Evolutionary conservation across 495 filamentous ascomycete species (phyloP).

Genomic region (Penicillium silybi): DNA sequence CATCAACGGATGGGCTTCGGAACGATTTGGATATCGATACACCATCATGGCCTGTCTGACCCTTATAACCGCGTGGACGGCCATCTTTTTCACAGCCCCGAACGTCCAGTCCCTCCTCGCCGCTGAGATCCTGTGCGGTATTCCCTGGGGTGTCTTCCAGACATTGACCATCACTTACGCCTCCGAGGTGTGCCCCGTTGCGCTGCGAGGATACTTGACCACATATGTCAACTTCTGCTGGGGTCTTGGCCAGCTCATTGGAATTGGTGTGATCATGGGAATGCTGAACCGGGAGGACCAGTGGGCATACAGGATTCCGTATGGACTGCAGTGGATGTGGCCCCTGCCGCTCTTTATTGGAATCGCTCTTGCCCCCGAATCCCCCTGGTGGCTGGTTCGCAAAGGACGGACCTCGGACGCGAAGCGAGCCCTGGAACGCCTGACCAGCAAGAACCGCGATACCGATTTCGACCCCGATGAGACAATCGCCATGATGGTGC

Average conservation of each 20-base stretch:
- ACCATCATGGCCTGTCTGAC: slow-evolving; percentile 67
- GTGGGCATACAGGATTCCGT: slow-evolving; percentile 68
- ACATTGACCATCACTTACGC: slow-evolving; percentile 77
- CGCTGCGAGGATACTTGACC: slow-evolving; percentile 68
- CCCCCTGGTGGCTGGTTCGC: slow-evolving; percentile 79
- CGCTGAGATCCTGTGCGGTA: slow-evolving; percentile 72
- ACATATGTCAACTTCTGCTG: slow-evolving; percentile 83
- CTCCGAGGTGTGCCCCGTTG: slow-evolving; percentile 72
- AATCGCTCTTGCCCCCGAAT: slow-evolving; percentile 69
- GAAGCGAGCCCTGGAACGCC: slow-evolving; percentile 60
- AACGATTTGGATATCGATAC: slow-evolving; percentile 69
- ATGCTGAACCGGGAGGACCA: slow-evolving; percentile 55
- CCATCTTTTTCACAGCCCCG: slow-evolving; percentile 74
- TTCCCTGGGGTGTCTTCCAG: slow-evolving; percentile 82
- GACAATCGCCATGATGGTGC: slow-evolving; percentile 80
- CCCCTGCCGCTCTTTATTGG: slow-evolving; percentile 69
- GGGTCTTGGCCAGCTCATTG: slow-evolving; percentile 74
- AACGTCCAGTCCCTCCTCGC: slow-evolving; percentile 64
- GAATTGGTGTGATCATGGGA: slow-evolving; percentile 65
- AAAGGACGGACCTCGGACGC: slow-evolving; percentile 65
- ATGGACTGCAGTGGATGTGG: slow-evolving; percentile 84
- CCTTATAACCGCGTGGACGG: slow-evolving; percentile 62
- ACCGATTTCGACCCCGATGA: slow-evolving; percentile 68
- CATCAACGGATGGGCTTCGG: slow-evolving; percentile 72
- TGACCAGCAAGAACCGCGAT: slow-evolving; percentile 55